Evolutionary conservation across 202 grass and related monocot species (phyloP).

Genomic region (Carex arenaria): DNA sequence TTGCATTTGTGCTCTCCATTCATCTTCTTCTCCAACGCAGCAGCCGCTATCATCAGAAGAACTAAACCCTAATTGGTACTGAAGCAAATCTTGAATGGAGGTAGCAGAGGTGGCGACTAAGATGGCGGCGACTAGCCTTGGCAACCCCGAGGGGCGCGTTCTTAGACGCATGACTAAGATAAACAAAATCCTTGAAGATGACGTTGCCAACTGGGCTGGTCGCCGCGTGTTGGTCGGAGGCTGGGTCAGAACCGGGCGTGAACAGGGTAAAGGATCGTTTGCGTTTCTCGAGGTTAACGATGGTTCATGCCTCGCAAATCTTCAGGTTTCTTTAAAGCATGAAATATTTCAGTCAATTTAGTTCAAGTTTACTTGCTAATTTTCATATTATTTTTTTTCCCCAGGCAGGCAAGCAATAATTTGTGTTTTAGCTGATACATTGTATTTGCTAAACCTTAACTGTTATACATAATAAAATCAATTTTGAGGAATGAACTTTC

Average conservation of each 20-base stretch:
- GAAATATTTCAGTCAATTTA: not conserved
- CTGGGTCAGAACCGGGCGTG: constrained; percentile 65
- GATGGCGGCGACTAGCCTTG: constrained; percentile 2
- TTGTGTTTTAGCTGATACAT: not conserved
- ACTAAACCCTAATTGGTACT: not conserved
- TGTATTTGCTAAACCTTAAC: not conserved
- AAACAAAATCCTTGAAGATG: constrained; percentile 36
- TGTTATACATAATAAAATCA: not conserved
- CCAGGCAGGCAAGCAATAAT: not conserved
- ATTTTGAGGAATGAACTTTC: not conserved
- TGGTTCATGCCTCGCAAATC: constrained; percentile 45
- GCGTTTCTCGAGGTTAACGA: constrained; percentile 79
- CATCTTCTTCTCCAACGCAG: not conserved
- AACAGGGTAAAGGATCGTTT: constrained; percentile 61
- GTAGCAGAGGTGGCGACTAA: not conserved
- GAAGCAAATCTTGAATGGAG: not conserved
- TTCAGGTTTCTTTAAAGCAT: constrained; percentile 31
- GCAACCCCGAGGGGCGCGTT: not conserved
- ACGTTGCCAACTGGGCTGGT: constrained; percentile 27
- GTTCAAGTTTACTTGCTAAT: not conserved
- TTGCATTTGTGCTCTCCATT: not conserved
- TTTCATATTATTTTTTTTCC: not conserved
- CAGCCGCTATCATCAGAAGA: not conserved
- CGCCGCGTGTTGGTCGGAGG: constrained; percentile 54
- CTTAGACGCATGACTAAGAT: constrained; percentile 32